Evolutionary conservation across 2,329 filamentous ascomycete species (phyloP).

Genomic region (Pseudogymnoascus sp.): DNA sequence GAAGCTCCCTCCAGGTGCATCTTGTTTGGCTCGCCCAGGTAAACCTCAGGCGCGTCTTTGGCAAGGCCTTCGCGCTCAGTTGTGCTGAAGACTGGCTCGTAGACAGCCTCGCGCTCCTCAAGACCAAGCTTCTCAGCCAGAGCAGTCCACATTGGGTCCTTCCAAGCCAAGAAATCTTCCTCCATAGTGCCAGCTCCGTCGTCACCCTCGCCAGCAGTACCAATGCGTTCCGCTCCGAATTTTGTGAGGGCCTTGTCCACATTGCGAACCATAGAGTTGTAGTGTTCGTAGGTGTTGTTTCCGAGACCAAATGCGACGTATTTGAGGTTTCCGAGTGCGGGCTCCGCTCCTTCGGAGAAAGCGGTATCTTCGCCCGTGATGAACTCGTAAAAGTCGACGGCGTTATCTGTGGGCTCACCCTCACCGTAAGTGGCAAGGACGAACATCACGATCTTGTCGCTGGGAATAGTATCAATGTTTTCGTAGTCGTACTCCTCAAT

Average conservation of each 20-base stretch:
- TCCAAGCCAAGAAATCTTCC: constrained; percentile 98
- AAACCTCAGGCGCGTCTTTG: constrained; percentile 72
- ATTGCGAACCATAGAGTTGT: constrained; percentile 96
- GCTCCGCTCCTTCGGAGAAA: constrained; percentile 70
- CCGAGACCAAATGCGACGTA: constrained; percentile 94
- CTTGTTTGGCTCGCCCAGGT: constrained; percentile 93
- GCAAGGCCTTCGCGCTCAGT: constrained; percentile 68
- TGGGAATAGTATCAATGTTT: constrained; percentile 80
- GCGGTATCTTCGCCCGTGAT: constrained; percentile 72
- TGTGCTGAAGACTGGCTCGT: constrained; percentile 86
- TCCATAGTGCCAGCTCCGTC: constrained; percentile 99
- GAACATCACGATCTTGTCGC: constrained; percentile 90
- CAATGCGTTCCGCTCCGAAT: constrained; percentile 77
- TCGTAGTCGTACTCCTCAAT: constrained; percentile 97
- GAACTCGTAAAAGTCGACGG: constrained; percentile 98
- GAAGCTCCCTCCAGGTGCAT: constrained; percentile 80
- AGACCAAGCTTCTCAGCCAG: constrained; percentile 77
- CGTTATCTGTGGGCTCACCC: constrained; percentile 97
- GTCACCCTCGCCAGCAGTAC: constrained; percentile 87
- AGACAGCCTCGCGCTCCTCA: constrained; percentile 92
- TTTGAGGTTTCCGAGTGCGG: constrained; percentile 74
- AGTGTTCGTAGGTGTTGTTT: constrained; percentile 99
- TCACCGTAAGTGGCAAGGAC: constrained; percentile 96
- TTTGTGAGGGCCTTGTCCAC: constrained; percentile 76
- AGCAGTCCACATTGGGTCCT: constrained; percentile 96